These are phyloP conservation scores for Monilinia fructigena DNA, from an alignment of 2,329 filamentous ascomycete species.

Conservation along the genomic window DNA sequence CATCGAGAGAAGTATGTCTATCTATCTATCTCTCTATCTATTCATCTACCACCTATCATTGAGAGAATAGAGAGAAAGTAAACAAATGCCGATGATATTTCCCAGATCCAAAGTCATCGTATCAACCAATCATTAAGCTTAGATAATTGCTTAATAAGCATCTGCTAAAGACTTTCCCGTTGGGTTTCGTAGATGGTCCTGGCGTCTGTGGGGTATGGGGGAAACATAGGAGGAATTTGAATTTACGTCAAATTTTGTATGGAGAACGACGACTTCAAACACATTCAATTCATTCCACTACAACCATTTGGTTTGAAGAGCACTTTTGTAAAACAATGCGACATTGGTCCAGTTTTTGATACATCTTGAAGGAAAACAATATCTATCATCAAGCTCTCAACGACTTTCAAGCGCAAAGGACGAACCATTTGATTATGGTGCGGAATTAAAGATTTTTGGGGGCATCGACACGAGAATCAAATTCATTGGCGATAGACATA, in stretches of 20 bases:
- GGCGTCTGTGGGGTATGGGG: conserved; percentile 23
- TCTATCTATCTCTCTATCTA: too few species aligned
- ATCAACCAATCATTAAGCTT: not conserved
- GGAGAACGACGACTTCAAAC: conserved; percentile 9
- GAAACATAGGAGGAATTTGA: not conserved
- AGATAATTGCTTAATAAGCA: not conserved
- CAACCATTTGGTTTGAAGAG: not conserved
- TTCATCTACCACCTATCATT: too few species aligned
- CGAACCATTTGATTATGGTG: not conserved
- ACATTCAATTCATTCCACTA: not conserved
- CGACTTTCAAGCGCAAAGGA: not conserved
- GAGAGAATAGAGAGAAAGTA: too few species aligned
- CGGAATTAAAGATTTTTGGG: not conserved
- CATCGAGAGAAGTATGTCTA: not conserved
- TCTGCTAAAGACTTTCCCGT: conserved; percentile 5
- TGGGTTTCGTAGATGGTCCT: not conserved
- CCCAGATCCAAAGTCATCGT: not conserved
- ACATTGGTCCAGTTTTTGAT: not conserved
- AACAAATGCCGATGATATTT: not conserved
- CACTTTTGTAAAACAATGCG: not conserved
- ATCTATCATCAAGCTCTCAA: not conserved
- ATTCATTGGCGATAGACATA: not conserved
- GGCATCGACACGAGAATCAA: not conserved
- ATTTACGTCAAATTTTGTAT: conserved; percentile 3
- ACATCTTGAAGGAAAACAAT: not conserved